Conservation (phyloP, 2,329 filamentous ascomycete species). For the Colletotrichum limetticola region DNA sequence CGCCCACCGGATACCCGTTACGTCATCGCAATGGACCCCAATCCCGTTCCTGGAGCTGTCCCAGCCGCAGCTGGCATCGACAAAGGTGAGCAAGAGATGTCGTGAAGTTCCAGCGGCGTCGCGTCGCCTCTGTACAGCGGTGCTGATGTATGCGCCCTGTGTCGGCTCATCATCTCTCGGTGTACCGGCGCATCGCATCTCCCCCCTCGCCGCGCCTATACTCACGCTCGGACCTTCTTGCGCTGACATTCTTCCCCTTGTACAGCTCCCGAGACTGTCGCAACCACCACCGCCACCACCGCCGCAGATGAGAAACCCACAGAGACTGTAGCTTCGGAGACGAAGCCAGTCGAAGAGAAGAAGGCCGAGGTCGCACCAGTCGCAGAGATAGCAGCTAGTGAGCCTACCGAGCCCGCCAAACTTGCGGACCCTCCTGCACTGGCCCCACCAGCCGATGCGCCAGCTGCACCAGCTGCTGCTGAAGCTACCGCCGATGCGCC, state of each 20-base stretch:
- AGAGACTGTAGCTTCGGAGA: constrained; percentile 9
- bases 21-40: constrained; percentile 50
- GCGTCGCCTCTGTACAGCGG: background rate
- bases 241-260: constrained; percentile 14
- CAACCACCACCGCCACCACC: background rate
- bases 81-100: constrained; percentile 41
- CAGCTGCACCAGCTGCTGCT: constrained; percentile 34
- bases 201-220: background rate
- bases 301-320: constrained; percentile 6
- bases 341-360: constrained; percentile 23
- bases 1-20: constrained; percentile 35
- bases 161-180: background rate
- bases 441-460: constrained; percentile 34
- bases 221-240: background rate
- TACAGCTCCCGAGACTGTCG: constrained; percentile 13
- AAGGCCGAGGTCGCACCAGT: constrained; percentile 12
- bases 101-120: constrained; percentile 11
- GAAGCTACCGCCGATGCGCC: constrained; percentile 50
- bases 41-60: constrained; percentile 31
- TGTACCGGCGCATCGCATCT: background rate
- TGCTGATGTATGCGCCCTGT: background rate
- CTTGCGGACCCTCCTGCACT: constrained; percentile 37
- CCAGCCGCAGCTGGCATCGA: constrained; percentile 39
- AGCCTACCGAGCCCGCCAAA: constrained; percentile 37
- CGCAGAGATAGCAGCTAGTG: constrained; percentile 18